A percentile compares a stretch with the other conserved stretches of the same genome.
These are phyloP conservation scores for Pseudofabraea citricarpa DNA, from an alignment of 2,329 filamentous ascomycete species.

Conservation along the genomic window DNA sequence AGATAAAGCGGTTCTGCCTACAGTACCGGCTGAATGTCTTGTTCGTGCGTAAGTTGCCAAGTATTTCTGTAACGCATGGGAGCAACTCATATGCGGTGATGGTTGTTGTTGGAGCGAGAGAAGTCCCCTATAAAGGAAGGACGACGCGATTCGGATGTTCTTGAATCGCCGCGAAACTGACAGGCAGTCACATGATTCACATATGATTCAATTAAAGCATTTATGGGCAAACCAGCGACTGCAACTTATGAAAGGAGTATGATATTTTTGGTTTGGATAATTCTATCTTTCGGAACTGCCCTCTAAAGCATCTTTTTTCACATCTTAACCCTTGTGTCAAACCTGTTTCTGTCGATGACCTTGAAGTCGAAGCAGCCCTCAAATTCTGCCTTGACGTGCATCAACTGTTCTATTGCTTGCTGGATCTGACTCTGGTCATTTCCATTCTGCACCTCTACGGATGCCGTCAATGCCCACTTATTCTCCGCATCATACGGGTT, in stretches of 20 bases:
- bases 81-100: neutral
- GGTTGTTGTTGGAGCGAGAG: neutral
- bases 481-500: conserved; percentile 41
- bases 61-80: no score
- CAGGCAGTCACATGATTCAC: neutral
- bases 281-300: no score
- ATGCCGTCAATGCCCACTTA: conserved; percentile 53
- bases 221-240: neutral
- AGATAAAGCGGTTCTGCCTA: neutral
- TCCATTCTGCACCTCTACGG: conserved; percentile 48
- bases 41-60: no score
- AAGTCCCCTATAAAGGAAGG: no score
- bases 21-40: neutral
- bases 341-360: conserved; percentile 45
- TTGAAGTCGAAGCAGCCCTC: conserved; percentile 49
- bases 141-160: no score
- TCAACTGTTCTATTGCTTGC: conserved; percentile 48
- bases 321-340: conserved; percentile 43
- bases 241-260: no score
- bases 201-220: neutral
- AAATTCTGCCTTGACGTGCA: conserved; percentile 40
- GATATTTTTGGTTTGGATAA: no score
- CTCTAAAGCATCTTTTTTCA: no score
- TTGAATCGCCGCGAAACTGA: neutral
- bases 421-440: conserved; percentile 49